These are phyloP conservation scores for Chrysopogon serrulatus DNA, from an alignment of 176 grass and related monocot species.

Conservation along the genomic window DNA sequence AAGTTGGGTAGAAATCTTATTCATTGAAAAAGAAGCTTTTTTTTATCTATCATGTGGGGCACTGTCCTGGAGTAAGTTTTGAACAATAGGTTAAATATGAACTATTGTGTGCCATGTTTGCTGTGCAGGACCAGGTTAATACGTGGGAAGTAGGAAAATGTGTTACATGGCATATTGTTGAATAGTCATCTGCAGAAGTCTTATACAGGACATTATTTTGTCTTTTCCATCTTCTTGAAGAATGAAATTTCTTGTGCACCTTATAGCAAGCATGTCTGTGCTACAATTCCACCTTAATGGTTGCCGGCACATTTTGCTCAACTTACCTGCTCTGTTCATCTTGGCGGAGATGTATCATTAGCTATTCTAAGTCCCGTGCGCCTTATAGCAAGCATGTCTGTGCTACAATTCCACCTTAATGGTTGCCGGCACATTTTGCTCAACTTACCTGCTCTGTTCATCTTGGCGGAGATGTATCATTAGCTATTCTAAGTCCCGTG, in stretches of 20 bases:
- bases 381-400: neutral
- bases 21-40: neutral
- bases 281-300: neutral
- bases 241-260: neutral
- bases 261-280: neutral
- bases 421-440: neutral
- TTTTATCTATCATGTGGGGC: neutral
- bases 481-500: neutral
- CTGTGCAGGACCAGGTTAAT: constrained; percentile 36
- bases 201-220: neutral
- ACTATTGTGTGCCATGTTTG: neutral
- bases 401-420: neutral
- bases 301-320: neutral
- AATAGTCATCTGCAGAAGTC: neutral
- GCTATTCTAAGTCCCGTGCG: too few species aligned
- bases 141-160: constrained; percentile 8
- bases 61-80: neutral
- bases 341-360: neutral
- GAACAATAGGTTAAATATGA: neutral
- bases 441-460: neutral
- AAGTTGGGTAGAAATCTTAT: neutral
- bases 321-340: neutral
- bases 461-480: neutral
- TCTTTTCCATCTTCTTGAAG: neutral
- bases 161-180: neutral